Conservation (phyloP, 2,329 filamentous ascomycete genomes). For the Ophiostoma quercus region DNA sequence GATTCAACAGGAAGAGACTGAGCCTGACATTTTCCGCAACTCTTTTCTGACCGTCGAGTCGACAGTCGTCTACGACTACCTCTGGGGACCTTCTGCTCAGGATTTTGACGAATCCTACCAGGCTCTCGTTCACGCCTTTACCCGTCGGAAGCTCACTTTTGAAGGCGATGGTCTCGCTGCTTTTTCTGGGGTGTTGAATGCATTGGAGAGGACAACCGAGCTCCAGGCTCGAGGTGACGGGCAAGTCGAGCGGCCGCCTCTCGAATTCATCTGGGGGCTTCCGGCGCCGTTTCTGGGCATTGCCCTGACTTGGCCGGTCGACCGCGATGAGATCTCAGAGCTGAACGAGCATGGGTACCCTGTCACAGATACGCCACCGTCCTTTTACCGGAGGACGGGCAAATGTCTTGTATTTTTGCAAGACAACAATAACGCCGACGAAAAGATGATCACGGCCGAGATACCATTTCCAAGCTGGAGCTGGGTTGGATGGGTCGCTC, state of each 20-base stretch:
- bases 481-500: conserved; percentile 16
- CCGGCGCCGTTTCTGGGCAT: background rate
- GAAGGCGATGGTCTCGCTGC: conserved; percentile 10
- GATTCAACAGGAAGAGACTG: background rate
- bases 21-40: conserved; percentile 7
- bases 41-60: background rate
- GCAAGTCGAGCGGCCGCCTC: background rate
- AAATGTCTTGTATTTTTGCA: background rate
- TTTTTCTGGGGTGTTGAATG: background rate
- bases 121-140: background rate
- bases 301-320: conserved; percentile 14
- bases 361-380: background rate
- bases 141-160: background rate
- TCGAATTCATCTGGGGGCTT: background rate
- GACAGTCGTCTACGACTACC: background rate
- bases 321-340: background rate
- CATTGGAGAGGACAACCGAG: background rate
- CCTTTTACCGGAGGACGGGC: background rate
- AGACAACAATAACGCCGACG: background rate
- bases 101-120: conserved; percentile 14
- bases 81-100: background rate
- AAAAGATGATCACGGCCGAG: background rate
- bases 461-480: conserved; percentile 11
- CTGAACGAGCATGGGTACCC: background rate
- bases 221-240: background rate